A percentile compares a stretch with the other conserved stretches of the same genome.
phyloP scores from a whole-genome alignment of 495 filamentous ascomycete species.

The Clohesyomyces aquaticus region DNA sequence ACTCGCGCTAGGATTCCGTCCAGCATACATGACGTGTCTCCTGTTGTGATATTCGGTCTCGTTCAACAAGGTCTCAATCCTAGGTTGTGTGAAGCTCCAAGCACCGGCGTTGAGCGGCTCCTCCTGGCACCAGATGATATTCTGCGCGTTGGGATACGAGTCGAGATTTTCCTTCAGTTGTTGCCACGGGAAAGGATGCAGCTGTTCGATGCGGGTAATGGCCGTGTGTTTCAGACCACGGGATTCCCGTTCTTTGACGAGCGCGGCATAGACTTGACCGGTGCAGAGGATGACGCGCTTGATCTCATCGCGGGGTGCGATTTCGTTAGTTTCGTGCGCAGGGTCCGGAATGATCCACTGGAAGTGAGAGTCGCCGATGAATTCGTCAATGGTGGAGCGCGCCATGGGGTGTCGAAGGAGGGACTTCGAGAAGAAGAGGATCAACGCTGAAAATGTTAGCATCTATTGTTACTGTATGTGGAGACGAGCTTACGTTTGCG shows the following conservation, averaged over 20 bases:
- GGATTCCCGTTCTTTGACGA: slow-evolving; percentile 86
- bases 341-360: slow-evolving; percentile 91
- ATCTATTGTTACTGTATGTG: no score
- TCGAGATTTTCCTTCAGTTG: slow-evolving; percentile 95
- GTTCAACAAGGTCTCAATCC: slow-evolving; percentile 94
- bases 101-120: slow-evolving; percentile 96
- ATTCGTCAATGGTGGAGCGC: slow-evolving; percentile 85
- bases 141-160: slow-evolving; percentile 92
- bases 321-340: slow-evolving; percentile 70
- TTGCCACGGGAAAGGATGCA: slow-evolving; percentile 98
- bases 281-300: slow-evolving; percentile 92
- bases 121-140: slow-evolving; percentile 95
- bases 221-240: slow-evolving; percentile 84
- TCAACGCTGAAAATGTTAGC: no score
- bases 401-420: slow-evolving; percentile 90
- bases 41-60: slow-evolving; percentile 85
- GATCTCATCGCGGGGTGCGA: slow-evolving; percentile 82
- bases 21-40: slow-evolving; percentile 96
- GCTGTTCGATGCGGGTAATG: slow-evolving; percentile 94
- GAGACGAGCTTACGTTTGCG: slow-evolving; percentile 72
- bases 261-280: slow-evolving; percentile 89
- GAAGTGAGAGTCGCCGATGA: slow-evolving; percentile 90
- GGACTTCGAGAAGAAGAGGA: slow-evolving; percentile 97
- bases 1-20: slow-evolving; percentile 83
- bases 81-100: slow-evolving; percentile 93